These are phyloP conservation scores for Boletellus ananiceps DNA, from an alignment of 768 basidiomycete genomes.

Conservation along the genomic window DNA sequence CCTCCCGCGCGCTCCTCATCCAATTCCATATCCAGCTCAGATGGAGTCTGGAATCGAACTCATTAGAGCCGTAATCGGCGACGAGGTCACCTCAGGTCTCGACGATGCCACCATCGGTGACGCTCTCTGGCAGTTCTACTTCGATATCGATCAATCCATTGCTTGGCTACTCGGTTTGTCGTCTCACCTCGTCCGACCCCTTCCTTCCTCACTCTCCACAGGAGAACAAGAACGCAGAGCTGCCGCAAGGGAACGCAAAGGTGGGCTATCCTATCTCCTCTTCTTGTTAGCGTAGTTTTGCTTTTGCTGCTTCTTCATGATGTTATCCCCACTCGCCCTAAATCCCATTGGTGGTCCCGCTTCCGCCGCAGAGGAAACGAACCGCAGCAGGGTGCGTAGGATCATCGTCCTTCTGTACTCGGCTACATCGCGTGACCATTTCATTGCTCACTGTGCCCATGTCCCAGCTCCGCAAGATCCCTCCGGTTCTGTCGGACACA, in stretches of 20 bases:
- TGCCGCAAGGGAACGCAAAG: constrained; percentile 72
- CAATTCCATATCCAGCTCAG: constrained; percentile 42
- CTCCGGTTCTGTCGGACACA: constrained; percentile 20
- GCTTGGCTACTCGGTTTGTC: constrained; percentile 69
- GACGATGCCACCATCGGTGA: constrained; percentile 74
- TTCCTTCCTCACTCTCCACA: constrained; percentile 24
- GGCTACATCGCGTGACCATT: constrained; percentile 10
- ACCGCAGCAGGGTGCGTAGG: constrained; percentile 58
- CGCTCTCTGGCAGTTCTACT: constrained; percentile 82
- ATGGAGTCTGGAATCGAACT: constrained; percentile 68
- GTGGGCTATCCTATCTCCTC: constrained; percentile 50
- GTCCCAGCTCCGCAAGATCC: constrained; percentile 16
- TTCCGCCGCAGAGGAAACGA: constrained; percentile 34
- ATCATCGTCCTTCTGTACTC: constrained; percentile 20
- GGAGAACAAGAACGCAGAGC: constrained; percentile 67
- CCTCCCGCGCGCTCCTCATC: neutral
- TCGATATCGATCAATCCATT: constrained; percentile 75
- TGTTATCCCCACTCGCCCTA: constrained; percentile 25
- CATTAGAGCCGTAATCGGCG: constrained; percentile 65
- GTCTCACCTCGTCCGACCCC: neutral
- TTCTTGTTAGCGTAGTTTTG: constrained; percentile 32
- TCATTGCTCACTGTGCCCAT: constrained; percentile 17
- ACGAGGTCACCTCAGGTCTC: constrained; percentile 58
- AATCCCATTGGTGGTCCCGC: constrained; percentile 33
- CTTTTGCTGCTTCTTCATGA: constrained; percentile 32